These are phyloP conservation scores for Sporobolomyces pararoseus DNA, from an alignment of 768 basidiomycete species.

Conservation along the genomic window DNA sequence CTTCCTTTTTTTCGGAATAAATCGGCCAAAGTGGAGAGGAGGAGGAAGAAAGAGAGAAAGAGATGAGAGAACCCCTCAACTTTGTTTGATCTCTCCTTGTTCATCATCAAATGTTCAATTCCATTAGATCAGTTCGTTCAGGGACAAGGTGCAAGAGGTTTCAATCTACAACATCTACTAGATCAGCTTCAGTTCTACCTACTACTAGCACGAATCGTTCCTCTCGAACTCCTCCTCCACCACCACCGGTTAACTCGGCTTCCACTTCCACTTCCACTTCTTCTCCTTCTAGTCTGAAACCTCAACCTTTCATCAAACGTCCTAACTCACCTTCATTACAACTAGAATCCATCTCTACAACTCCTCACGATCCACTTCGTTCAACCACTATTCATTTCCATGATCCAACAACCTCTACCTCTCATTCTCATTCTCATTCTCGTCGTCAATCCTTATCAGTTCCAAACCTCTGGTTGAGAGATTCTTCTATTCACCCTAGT, in stretches of 20 bases:
- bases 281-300: neutral
- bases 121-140: neutral
- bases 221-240: constrained; percentile 3
- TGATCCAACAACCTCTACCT: neutral
- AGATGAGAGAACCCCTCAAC: too few species aligned
- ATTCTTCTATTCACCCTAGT: constrained; percentile 68
- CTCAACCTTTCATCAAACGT: constrained; percentile 34
- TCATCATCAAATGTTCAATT: neutral
- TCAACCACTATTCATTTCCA: constrained; percentile 10
- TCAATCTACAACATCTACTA: neutral
- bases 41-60: neutral
- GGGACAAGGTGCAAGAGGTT: neutral
- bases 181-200: constrained; percentile 7
- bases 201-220: neutral
- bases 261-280: neutral
- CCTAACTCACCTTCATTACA: constrained; percentile 5
- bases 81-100: neutral
- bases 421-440: too few species aligned
- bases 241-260: constrained; percentile 1
- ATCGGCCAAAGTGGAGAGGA: neutral
- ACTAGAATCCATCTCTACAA: constrained; percentile 11
- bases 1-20: neutral
- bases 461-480: constrained; percentile 74
- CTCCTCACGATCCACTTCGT: constrained; percentile 11
- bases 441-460: too few species aligned